Evolutionary conservation across 2,329 filamentous ascomycete species (phyloP).

Genomic region (Penicillium sp.): DNA sequence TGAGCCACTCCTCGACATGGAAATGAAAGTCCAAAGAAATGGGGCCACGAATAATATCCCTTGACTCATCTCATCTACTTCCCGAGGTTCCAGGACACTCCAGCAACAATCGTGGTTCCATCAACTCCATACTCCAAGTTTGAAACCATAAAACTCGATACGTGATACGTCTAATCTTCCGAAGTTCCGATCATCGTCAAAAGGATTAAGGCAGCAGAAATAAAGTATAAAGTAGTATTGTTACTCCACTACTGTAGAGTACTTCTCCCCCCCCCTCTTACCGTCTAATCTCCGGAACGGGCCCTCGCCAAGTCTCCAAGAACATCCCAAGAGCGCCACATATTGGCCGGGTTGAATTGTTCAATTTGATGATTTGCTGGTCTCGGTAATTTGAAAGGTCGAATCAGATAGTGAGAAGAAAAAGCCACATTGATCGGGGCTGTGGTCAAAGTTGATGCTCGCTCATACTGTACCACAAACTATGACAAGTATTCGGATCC

Average conservation of each 20-base stretch:
- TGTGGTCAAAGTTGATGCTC: neutral
- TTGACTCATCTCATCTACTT: neutral
- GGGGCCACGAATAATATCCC: neutral
- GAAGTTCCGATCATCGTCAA: neutral
- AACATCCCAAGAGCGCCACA: neutral
- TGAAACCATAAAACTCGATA: neutral
- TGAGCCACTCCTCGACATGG: neutral
- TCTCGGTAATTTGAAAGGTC: neutral
- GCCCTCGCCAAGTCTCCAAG: conserved; percentile 7
- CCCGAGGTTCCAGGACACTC: conserved; percentile 5
- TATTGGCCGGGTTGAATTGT: neutral
- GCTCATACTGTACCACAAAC: no score
- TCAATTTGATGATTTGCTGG: neutral
- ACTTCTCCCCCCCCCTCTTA: neutral
- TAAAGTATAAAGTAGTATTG: neutral
- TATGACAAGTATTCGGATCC: no score
- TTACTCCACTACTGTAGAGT: neutral
- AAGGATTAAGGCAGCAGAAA: neutral
- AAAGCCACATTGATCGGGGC: neutral
- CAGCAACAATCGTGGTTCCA: no score
- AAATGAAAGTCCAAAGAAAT: neutral
- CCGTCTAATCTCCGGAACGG: neutral
- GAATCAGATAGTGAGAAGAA: neutral
- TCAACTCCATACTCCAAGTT: neutral
- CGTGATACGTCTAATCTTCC: neutral